These are phyloP conservation scores for Aspergillus neoniger DNA, from an alignment of 2,329 filamentous ascomycete species.

Conservation along the genomic window DNA sequence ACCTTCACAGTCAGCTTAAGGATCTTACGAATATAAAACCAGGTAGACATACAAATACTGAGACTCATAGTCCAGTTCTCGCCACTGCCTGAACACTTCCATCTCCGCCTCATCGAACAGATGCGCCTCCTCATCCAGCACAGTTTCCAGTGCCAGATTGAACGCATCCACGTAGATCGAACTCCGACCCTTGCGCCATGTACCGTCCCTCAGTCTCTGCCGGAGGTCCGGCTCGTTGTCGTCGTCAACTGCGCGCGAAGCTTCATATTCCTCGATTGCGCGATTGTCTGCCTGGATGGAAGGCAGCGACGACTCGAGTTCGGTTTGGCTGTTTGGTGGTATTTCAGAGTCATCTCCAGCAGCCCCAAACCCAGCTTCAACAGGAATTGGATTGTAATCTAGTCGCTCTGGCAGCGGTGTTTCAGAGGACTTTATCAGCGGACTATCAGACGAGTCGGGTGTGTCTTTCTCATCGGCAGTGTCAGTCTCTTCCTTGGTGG, in stretches of 20 bases:
- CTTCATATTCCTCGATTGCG: constrained; percentile 79
- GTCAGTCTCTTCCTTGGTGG: constrained; percentile 17
- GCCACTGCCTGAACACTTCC: constrained; percentile 76
- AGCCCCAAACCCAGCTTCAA: background rate
- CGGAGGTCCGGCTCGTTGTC: constrained; percentile 45
- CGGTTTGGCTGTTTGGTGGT: constrained; percentile 55
- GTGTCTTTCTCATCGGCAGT: constrained; percentile 12
- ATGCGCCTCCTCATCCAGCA: constrained; percentile 83
- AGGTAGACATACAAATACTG: constrained; percentile 74
- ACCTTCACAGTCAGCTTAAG: constrained; percentile 54
- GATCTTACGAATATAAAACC: background rate
- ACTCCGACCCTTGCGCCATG: constrained; percentile 74
- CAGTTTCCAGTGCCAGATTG: constrained; percentile 85
- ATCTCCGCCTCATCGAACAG: constrained; percentile 81
- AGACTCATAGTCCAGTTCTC: constrained; percentile 72
- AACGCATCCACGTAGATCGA: constrained; percentile 98
- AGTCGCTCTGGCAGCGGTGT: constrained; percentile 18
- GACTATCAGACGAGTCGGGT: constrained; percentile 20
- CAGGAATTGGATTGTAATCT: constrained; percentile 20
- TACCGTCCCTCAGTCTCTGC: constrained; percentile 57
- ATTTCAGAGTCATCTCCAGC: constrained; percentile 31
- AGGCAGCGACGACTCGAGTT: constrained; percentile 72
- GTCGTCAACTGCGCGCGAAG: constrained; percentile 60
- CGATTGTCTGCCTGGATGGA: constrained; percentile 66
- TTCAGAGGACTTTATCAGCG: constrained; percentile 37